Conservation (phyloP, 2,329 filamentous ascomycete species). For the Phaeosphaeria sp. region DNA sequence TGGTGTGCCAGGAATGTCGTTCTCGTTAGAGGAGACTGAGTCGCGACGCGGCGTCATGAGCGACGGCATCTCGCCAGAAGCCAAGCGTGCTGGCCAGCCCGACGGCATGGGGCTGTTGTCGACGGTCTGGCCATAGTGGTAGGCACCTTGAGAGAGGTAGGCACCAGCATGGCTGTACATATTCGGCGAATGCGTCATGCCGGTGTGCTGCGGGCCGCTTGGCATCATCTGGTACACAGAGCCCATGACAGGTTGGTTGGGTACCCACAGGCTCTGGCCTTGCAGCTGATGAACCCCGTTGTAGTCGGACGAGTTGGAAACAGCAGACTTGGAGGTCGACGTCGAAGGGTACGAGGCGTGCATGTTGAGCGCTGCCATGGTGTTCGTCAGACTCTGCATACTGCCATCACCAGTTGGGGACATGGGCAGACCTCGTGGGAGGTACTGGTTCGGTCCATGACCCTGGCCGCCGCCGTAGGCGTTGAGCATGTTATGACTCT, state of each 20-base stretch:
- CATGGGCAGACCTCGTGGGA: slow-evolving; percentile 44
- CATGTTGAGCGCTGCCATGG: slow-evolving; percentile 46
- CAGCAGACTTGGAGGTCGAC: slow-evolving; percentile 39
- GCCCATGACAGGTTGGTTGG: slow-evolving; percentile 43
- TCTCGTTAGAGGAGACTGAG: slow-evolving; percentile 60
- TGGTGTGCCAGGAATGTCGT: slow-evolving; percentile 58
- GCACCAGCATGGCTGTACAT: slow-evolving; percentile 55
- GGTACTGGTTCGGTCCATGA: slow-evolving; percentile 41
- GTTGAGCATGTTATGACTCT: slow-evolving; percentile 40
- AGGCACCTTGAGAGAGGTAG: slow-evolving; percentile 52
- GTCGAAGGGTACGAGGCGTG: slow-evolving; percentile 43
- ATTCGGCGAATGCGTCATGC: slow-evolving; percentile 43
- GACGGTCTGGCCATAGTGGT: slow-evolving; percentile 53
- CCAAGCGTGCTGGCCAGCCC: slow-evolving; percentile 54
- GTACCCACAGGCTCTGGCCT: slow-evolving; percentile 48
- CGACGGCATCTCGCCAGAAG: slow-evolving; percentile 56
- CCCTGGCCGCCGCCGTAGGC: slow-evolving; percentile 37
- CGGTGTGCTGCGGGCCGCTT: slow-evolving; percentile 38
- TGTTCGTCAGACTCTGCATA: slow-evolving; percentile 42
- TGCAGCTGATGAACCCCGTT: slow-evolving; percentile 39
- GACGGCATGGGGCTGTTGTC: slow-evolving; percentile 55
- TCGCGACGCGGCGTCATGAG: slow-evolving; percentile 60
- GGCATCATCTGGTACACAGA: slow-evolving; percentile 46
- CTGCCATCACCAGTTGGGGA: slow-evolving; percentile 39
- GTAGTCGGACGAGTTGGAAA: slow-evolving; percentile 45